These are phyloP conservation scores for Cytospora piceicola DNA, from an alignment of 2,329 filamentous ascomycete genomes.

Conservation along the genomic window DNA sequence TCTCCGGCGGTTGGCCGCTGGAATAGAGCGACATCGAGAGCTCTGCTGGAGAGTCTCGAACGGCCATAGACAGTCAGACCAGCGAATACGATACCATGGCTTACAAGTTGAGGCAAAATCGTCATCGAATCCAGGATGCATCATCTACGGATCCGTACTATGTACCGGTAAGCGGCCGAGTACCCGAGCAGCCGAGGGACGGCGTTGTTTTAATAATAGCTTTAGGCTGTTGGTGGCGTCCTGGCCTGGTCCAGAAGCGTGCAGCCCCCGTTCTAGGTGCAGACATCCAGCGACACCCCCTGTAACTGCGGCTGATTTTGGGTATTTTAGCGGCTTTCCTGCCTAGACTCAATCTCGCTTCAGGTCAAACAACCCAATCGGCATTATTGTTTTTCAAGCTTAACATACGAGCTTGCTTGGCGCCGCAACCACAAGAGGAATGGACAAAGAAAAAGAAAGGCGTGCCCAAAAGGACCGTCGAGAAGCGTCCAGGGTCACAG, in stretches of 20 bases:
- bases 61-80: no score
- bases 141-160: no score
- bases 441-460: conserved; percentile 4
- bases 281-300: no score
- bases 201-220: no score
- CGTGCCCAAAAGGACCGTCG: conserved; percentile 14
- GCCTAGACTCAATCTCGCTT: conserved; percentile 26
- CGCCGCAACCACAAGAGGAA: conserved; percentile 15
- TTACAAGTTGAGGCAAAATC: no score
- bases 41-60: no score
- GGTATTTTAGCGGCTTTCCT: conserved; percentile 13
- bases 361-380: conserved; percentile 14
- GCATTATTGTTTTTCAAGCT: conserved; percentile 21
- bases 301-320: background rate
- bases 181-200: no score
- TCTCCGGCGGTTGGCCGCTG: no score
- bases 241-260: background rate
- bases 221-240: background rate
- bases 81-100: no score
- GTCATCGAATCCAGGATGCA: no score
- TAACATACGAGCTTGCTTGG: conserved; percentile 23
- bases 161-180: no score
- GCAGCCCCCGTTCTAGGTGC: background rate
- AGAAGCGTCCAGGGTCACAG: conserved; percentile 16
- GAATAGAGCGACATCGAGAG: no score